Base-by-base conservation (phyloP, 176 grass and related monocot genomes). In the Carex kokanica region DNA sequence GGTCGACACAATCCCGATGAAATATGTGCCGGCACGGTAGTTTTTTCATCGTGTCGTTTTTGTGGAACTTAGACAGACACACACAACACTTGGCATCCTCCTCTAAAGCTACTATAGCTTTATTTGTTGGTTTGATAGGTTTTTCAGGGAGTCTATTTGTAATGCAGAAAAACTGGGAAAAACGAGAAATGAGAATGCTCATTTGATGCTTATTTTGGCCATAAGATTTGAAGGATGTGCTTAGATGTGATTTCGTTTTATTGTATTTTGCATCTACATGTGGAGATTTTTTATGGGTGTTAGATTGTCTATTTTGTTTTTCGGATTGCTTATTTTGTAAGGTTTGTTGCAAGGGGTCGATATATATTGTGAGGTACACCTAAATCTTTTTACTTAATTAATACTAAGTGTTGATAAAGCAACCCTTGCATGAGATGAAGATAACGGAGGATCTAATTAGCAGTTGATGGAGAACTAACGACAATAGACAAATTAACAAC, bases 1-100 rank as follows among this genome's bases (percentile, higher is more conserved):
- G 83, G 63, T 94, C 87, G 8, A 94, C 81, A 64, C 92, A 94
- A 12, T 89, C 90, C n/a, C 80, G 90, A 77, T 94, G 92, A 83
- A 94, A 94, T 5, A 75, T 32, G 79, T 94, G 92, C n/a, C 12
- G 80, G 52, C 92, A 94, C 0, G 92, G 92, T 18, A 94, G 89
- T 47, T 90, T 85, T 11, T 80, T 57, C 17, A 72, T 88, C 14
- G 65, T 88, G 62, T 94, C 92, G 4, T 55, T 69, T 32, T 80
- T 55, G 2, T 82, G 78, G 25, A 91, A 70, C 58, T 36, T 85
- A 14, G 90, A 90, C 24, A 91, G 79, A 63, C 92, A 94, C 6
- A 91, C 92, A 77, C 90, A 87, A 75, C 92, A 94, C 84, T 91
- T 87, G 11, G 52, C 62, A 83, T 32, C n/a, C 5, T 45, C 78